Conservation (phyloP, 148 eudicot genomes). For the Nyssa sinensis region DNA sequence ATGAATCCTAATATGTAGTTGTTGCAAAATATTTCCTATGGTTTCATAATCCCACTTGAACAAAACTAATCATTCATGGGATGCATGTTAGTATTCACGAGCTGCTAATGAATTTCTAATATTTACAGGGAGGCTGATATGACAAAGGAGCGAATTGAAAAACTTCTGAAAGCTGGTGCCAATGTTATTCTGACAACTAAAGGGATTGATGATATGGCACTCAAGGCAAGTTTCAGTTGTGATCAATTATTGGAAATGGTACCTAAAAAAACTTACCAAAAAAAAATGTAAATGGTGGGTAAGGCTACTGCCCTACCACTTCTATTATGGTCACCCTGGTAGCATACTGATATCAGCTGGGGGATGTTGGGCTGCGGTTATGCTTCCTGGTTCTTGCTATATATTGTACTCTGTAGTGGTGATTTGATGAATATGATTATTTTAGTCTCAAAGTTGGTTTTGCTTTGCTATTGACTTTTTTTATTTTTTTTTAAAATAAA, state of each 20-base stretch:
- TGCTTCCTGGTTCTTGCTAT: not conserved
- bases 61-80: not conserved
- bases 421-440: not conserved
- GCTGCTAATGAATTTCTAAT: not conserved
- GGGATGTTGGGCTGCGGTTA: not conserved
- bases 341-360: not conserved
- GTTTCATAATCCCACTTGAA: not conserved
- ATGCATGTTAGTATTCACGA: not conserved
- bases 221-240: conserved; percentile 57
- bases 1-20: not conserved
- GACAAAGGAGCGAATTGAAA: conserved; percentile 96
- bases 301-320: not conserved
- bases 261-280: too few relatives aligned
- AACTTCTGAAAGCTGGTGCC: conserved; percentile 89
- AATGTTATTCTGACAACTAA: conserved; percentile 89
- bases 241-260: not conserved
- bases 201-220: conserved; percentile 99
- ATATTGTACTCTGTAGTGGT: not conserved
- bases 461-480: not conserved
- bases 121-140: conserved; percentile 90
- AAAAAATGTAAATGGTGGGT: too few relatives aligned
- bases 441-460: not conserved
- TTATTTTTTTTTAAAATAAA: too few relatives aligned
- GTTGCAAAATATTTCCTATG: not conserved
- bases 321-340: not conserved